A percentile compares a stretch with the other conserved stretches of the same genome.
Evolutionary conservation across 352 stramenopile genomes (phyloP).

Genomic region (Phytophthora nicotianae): DNA sequence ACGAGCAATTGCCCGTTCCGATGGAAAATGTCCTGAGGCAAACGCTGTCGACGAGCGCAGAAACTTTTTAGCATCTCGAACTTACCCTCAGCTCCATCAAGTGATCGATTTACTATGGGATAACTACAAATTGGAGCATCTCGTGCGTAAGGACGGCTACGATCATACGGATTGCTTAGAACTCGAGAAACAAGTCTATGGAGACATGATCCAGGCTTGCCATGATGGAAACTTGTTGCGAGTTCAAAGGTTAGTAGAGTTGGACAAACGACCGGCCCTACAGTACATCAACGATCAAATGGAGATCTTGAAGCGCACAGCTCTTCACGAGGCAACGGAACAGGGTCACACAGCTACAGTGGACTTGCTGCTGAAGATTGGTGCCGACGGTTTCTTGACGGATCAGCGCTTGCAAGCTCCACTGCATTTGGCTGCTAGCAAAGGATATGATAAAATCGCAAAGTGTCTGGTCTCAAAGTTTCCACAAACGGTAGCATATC

Average conservation of each 20-base stretch:
- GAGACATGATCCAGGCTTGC: slow-evolving; percentile 56
- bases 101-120: slow-evolving; percentile 76
- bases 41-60: slow-evolving; percentile 25
- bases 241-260: slow-evolving; percentile 57
- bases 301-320: slow-evolving; percentile 42
- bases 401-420: slow-evolving; percentile 53
- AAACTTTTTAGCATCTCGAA: slow-evolving; percentile 43
- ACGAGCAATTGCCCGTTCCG: background rate
- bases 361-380: slow-evolving; percentile 64
- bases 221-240: slow-evolving; percentile 61
- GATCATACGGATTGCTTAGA: slow-evolving; percentile 46
- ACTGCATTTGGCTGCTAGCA: slow-evolving; percentile 53
- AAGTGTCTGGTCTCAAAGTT: slow-evolving; percentile 55
- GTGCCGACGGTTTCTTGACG: slow-evolving; percentile 54
- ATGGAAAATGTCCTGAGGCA: slow-evolving; percentile 4
- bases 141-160: slow-evolving; percentile 36
- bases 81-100: slow-evolving; percentile 60
- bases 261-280: slow-evolving; percentile 56
- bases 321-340: slow-evolving; percentile 65
- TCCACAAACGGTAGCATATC: slow-evolving; percentile 34
- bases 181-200: slow-evolving; percentile 59
- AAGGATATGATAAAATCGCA: slow-evolving; percentile 54
- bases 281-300: slow-evolving; percentile 61
- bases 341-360: slow-evolving; percentile 63
- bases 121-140: slow-evolving; percentile 36